Evolutionary conservation across 1,284 basidiomycete species (phyloP), one percentile per base, ranked within the genome.

Genomic region (Ceratobasidium sp.): DNA sequence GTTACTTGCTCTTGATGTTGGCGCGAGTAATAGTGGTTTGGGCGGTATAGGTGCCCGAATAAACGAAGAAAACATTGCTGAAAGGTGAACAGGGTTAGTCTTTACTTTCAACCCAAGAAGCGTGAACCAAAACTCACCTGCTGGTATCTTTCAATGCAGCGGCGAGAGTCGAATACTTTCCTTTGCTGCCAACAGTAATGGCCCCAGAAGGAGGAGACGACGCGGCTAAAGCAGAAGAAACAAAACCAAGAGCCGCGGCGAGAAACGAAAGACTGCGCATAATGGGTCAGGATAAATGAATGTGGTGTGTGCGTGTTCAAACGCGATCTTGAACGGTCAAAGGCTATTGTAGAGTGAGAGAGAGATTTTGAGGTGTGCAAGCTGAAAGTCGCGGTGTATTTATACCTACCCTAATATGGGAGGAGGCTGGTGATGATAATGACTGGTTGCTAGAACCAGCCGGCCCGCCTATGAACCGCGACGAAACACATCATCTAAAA

Each of bases 81-180:
- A 41, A 5, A 41, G n/a, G n/a, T 11, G 36, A 41, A 41, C 6
- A 41, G 11, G 11, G 11, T 41, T 41, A 11, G 11, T 41, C 36
- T 41, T 41, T 5, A 11, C 11, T 41, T 5, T 41, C 36, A 11
- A 5, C 4, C 6, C 36, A 41, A 41, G 4, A 41, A 5, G 36
- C 36, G 36, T 11, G 36, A 4, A 41, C 45, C 27, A 1, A 41
- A 11, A 41, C 56, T 31, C 19, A 73, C 75, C 75, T 76, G 47
- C 47, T 47, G 7, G 72, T 78, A 56, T 78, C 77, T 17, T 73
- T 64, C n/a, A 78, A 57, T n/a, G 77, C 77, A 8, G 72, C 73
- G n/a, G 75, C 65, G 24, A 78, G 60, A 9, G 75, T 77, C 3
- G 75, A 50, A 33, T 78, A 78, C 45, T 76, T 76, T 11, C 76